Base-by-base conservation (phyloP, 345 rosid species). In the Acer negundo region DNA sequence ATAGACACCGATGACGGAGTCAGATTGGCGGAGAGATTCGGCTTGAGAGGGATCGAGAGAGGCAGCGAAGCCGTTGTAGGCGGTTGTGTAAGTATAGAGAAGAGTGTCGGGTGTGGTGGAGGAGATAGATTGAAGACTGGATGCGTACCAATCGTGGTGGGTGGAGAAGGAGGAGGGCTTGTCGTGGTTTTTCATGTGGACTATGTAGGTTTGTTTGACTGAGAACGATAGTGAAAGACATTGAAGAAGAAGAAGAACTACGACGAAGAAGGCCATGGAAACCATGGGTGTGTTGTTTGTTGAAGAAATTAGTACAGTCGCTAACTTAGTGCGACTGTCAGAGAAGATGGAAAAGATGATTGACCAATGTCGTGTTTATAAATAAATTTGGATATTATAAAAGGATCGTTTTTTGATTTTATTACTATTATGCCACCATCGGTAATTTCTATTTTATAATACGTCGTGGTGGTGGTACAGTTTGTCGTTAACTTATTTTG, bases 1-100 rank as follows among this genome's bases (percentile, higher is more conserved):
- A 71, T 87, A 90, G 49, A 95, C 85, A 26, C 88, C 95, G 58
- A 95, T 82, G 56, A 95, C 91, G 3, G 84, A 80, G 3, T 87
- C 79, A 12, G 87, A 89, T 16, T 72, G 47, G 24, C 85, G 87
- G 17, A 95, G 93, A 2, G 82, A 5, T 1, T 88, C 86, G 3
- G 83, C 97, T 82, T 93, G 85, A 12, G 77, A 73, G 1, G 89
- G 78, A 67, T 85, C 81, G 19, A 95, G 97, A 9, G 81, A 82
- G 71, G 95, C 95, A 0, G 98, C 93, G 61, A 83, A 95, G 62
- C 98, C 98, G 62, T 86, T 78, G 80, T 85, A 91, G 23, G 92
- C 91, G 23, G 87, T 49, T 24, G 78, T 51, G 87, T 95, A 95
- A 51, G 89, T 74, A 83, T 93, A 93, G 22, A 94, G 88, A 59